These are phyloP conservation scores for Acephala macrosclerotiorum DNA, from an alignment of 2,329 filamentous ascomycete genomes.

Conservation along the genomic window DNA sequence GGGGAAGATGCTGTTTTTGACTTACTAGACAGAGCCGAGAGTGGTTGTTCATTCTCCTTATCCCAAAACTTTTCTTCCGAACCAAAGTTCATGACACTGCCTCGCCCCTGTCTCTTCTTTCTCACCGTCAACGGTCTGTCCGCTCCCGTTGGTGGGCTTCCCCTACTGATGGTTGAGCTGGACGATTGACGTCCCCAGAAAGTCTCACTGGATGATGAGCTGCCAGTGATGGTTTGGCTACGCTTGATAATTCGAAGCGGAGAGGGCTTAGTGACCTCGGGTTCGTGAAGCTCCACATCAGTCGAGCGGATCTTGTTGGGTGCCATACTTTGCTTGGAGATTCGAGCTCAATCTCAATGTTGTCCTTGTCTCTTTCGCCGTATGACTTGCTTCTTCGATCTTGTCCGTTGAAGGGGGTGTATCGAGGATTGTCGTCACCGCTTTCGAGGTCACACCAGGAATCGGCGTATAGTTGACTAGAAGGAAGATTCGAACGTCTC, in stretches of 20 bases:
- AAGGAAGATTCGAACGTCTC: conserved; percentile 44
- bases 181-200: conserved; percentile 33
- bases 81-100: conserved; percentile 26
- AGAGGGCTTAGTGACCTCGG: conserved; percentile 47
- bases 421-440: conserved; percentile 39
- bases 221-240: conserved; percentile 41
- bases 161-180: conserved; percentile 36
- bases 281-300: conserved; percentile 45
- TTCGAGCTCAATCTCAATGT: conserved; percentile 8
- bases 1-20: not conserved
- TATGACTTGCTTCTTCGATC: conserved; percentile 12
- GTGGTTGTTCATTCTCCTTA: conserved; percentile 7
- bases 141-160: conserved; percentile 38
- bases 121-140: conserved; percentile 43
- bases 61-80: not conserved
- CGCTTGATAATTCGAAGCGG: conserved; percentile 61
- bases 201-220: conserved; percentile 34
- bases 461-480: conserved; percentile 45
- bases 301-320: conserved; percentile 39
- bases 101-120: conserved; percentile 36
- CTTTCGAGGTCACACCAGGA: conserved; percentile 48
- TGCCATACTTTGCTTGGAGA: conserved; percentile 46
- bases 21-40: not conserved
- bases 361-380: conserved; percentile 22
- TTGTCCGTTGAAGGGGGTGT: conserved; percentile 39